A percentile compares a stretch with the other conserved stretches of the same genome.
Evolutionary conservation across 129 eudicot genomes (phyloP).

Genomic region (Arctium lappa): DNA sequence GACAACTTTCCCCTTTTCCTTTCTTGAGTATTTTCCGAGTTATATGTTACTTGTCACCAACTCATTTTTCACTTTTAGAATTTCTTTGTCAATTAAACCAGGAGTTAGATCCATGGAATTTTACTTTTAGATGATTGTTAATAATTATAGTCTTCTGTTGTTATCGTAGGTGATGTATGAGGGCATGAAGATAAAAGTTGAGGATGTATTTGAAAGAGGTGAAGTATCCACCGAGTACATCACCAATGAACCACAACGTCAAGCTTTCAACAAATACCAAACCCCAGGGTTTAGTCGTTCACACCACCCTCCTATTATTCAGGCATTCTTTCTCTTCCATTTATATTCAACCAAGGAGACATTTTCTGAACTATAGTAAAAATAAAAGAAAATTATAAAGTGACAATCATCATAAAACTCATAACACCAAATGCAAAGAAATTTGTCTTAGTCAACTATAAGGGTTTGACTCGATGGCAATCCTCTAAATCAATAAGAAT

Average conservation of each 20-base stretch:
- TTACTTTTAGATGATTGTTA: neutral
- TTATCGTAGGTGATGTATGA: constrained; percentile 23
- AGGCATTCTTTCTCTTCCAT: constrained; percentile 28
- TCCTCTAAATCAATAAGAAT: neutral
- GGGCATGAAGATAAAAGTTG: constrained; percentile 46
- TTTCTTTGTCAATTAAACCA: too few relatives aligned
- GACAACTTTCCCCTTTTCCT: neutral
- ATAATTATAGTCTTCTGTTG: neutral
- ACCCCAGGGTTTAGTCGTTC: constrained; percentile 38
- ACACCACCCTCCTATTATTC: constrained; percentile 63
- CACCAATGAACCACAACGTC: constrained; percentile 16
- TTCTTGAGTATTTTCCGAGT: neutral
- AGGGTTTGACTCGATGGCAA: neutral
- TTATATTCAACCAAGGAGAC: too few relatives aligned
- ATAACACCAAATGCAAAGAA: neutral
- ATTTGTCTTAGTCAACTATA: neutral
- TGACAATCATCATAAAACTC: neutral
- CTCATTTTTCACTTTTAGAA: neutral
- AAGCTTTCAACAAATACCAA: constrained; percentile 47
- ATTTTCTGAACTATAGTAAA: neutral
- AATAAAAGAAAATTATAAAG: too few relatives aligned
- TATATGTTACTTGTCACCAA: neutral
- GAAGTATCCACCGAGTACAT: constrained; percentile 33
- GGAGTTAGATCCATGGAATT: neutral
- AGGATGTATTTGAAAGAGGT: constrained; percentile 53